Evolutionary conservation across 2,329 filamentous ascomycete genomes (phyloP).

Genomic region (Xenoacremonium recifei): DNA sequence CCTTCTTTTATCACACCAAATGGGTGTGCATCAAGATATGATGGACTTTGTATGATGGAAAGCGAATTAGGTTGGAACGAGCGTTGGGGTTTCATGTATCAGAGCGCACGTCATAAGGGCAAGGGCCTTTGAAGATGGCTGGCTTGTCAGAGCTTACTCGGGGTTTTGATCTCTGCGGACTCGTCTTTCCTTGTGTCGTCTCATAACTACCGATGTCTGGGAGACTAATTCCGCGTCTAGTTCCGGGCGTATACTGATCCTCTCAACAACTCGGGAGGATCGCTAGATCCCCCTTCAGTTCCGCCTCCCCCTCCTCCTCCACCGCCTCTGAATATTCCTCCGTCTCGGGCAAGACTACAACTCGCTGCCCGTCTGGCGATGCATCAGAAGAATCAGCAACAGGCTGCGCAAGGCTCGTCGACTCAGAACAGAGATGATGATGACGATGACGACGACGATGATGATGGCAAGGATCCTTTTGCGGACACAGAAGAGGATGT

Average conservation of each 20-base stretch:
- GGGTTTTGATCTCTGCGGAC: constrained; percentile 20
- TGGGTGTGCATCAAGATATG: no score
- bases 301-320: constrained; percentile 64
- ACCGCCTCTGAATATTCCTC: constrained; percentile 79
- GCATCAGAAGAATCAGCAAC: constrained; percentile 63
- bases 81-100: constrained; percentile 20
- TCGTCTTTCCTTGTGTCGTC: constrained; percentile 22
- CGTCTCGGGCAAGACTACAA: constrained; percentile 82
- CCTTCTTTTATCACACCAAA: no score
- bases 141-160: constrained; percentile 26
- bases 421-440: constrained; percentile 30
- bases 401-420: constrained; percentile 46
- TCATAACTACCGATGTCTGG: constrained; percentile 15
- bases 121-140: no score
- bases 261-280: constrained; percentile 44
- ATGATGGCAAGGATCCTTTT: constrained; percentile 41
- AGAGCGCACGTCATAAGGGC: no score
- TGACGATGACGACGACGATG: constrained; percentile 38
- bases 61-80: no score
- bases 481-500: constrained; percentile 56
- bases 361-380: constrained; percentile 84
- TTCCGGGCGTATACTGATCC: constrained; percentile 60
- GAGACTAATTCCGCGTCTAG: constrained; percentile 35
- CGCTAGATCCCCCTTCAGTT: constrained; percentile 57
- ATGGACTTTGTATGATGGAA: no score